Percentiles rank a stretch among this genome's conserved stretches.
Conservation (phyloP, 176 grass and related monocot species). For the Zea luxurians region DNA sequence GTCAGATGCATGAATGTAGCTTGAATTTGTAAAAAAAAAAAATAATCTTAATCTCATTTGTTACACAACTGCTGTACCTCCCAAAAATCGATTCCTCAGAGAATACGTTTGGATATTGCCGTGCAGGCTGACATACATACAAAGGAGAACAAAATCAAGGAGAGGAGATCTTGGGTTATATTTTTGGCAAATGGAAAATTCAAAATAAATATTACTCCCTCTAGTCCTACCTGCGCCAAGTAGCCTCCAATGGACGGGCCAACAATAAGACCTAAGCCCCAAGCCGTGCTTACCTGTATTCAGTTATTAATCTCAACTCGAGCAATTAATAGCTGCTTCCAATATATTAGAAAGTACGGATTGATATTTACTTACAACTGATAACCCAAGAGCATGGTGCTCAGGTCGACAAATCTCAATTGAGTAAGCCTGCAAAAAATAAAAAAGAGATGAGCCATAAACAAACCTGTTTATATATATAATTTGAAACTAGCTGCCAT, state of each 20-base stretch:
- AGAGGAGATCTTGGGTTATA: no score
- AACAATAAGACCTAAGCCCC: constrained; percentile 71
- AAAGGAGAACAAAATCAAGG: background rate
- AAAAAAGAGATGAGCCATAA: background rate
- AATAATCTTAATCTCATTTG: background rate
- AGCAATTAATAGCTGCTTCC: no score
- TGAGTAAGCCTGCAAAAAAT: constrained; percentile 57
- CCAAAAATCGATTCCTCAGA: constrained; percentile 48
- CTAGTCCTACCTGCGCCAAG: constrained; percentile 37
- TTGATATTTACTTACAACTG: constrained; percentile 48
- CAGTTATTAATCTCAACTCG: background rate
- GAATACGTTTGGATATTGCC: constrained; percentile 72
- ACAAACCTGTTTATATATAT: background rate
- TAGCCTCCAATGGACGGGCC: constrained; percentile 87
- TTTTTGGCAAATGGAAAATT: background rate
- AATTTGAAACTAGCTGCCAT: background rate
- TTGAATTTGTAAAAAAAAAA: background rate
- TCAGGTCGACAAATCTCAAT: constrained; percentile 69
- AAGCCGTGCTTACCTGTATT: constrained; percentile 57
- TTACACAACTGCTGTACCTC: constrained; percentile 46
- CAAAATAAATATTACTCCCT: background rate
- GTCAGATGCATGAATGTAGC: background rate
- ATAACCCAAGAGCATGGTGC: constrained; percentile 71
- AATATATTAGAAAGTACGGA: background rate
- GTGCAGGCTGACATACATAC: constrained; percentile 49